Base-by-base conservation (phyloP, 1,284 basidiomycete genomes). In the Moniliella sp. region DNA sequence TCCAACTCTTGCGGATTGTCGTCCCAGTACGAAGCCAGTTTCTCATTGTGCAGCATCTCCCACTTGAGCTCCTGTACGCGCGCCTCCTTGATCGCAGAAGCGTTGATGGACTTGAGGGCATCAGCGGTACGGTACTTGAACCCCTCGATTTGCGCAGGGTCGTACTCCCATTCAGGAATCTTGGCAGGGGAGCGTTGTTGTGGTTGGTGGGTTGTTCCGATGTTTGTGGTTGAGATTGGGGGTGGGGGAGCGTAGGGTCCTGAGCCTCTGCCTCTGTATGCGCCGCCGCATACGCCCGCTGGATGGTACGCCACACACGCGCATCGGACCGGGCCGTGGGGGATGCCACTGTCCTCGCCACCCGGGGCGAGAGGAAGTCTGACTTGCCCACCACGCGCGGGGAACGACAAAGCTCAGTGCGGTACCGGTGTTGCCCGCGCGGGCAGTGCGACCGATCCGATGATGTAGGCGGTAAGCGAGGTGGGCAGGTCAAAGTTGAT, bases 111-210 rank as follows among this genome's bases (percentile, higher is more conserved):
- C 43, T 82, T 69, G 46, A 97, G 61, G 2, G 83, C 91, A 60
- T 97, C 91, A 54, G 86, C 80, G 82, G 94, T 94, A 32, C 91
- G 72, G 64, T 99, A 99, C 46, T 86, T 67, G 66, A 99, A 99
- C n/a, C 82, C 84, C 49, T 94, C 84, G 25, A 94, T 81, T 65
- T 91, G 75, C 62, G 74, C 70, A 78, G 79, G 75, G 61, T 93
- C 83, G 56, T 94, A 80, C 25, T 75, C 71, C 65, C 91, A 99
- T 61, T 84, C 83, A 59, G 80, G 78, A 43, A 93, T 70, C 44
- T 77, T 71, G 34, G 73, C 74, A n/a, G n/a, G n/a, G n/a, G n/a
- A n/a, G n/a, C n/a, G n/a, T n/a, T n/a, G n/a, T n/a, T n/a, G n/a
- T n/a, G n/a, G n/a, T n/a, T n/a, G n/a, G n/a, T n/a, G n/a, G n/a